Conservation (phyloP, 2,329 filamentous ascomycete species). For the Dryadomyces quercivorus region DNA sequence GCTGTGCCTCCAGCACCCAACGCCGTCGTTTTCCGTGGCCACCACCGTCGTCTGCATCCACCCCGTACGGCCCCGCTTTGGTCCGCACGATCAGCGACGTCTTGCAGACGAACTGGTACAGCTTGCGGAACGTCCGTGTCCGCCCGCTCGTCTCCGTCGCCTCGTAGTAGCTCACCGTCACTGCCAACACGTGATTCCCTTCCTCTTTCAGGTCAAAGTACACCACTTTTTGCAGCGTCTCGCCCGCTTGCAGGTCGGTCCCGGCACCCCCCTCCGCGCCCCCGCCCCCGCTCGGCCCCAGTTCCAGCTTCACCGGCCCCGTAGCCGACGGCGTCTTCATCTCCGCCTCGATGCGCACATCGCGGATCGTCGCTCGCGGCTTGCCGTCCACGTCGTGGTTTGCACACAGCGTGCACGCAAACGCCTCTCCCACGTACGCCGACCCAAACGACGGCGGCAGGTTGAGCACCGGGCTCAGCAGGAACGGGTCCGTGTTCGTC, state of each 20-base stretch:
- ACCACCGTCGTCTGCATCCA: neutral
- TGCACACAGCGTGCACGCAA: conserved; percentile 89
- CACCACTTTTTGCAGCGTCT: conserved; percentile 70
- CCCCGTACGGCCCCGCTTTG: conserved; percentile 53
- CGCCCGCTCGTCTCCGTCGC: conserved; percentile 58
- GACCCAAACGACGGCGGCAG: conserved; percentile 86
- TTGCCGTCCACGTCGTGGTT: conserved; percentile 58
- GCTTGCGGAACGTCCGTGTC: conserved; percentile 78
- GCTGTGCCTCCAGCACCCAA: conserved; percentile 83
- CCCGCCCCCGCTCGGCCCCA: conserved; percentile 21
- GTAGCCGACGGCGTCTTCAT: conserved; percentile 75
- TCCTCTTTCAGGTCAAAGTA: conserved; percentile 86
- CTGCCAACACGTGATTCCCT: conserved; percentile 83
- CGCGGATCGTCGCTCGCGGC: conserved; percentile 45
- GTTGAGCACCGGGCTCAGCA: conserved; percentile 57
- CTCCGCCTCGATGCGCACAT: conserved; percentile 75
- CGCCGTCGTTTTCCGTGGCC: conserved; percentile 23
- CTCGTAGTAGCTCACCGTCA: conserved; percentile 91
- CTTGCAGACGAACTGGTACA: conserved; percentile 95
- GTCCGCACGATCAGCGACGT: conserved; percentile 81
- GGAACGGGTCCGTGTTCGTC: conserved; percentile 40
- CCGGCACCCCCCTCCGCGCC: neutral
- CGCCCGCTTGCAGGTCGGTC: conserved; percentile 44
- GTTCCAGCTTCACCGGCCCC: conserved; percentile 39
- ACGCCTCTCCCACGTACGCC: conserved; percentile 90